Evolutionary conservation across 2,329 filamentous ascomycete species (phyloP).

Genomic region (Rhinocladiella similis): DNA sequence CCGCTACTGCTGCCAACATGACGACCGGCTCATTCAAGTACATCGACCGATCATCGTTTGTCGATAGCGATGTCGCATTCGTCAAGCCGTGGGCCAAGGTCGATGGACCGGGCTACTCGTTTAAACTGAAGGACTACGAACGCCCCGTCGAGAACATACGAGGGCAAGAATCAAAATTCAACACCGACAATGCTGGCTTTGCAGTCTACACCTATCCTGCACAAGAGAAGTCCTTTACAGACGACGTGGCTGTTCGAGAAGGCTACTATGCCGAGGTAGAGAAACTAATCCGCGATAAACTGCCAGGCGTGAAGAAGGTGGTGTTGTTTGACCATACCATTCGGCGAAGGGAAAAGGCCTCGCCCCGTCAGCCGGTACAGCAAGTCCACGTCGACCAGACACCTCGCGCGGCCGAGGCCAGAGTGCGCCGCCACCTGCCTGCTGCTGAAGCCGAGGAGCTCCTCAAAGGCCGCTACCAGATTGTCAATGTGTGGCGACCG

Average conservation of each 20-base stretch:
- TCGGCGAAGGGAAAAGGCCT: constrained; percentile 53
- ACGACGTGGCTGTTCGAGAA: constrained; percentile 55
- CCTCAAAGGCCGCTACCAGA: constrained; percentile 60
- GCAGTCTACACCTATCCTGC: constrained; percentile 55
- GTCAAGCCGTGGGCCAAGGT: constrained; percentile 66
- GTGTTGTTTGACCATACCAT: constrained; percentile 75
- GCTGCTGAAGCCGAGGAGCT: constrained; percentile 57
- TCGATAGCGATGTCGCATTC: constrained; percentile 35
- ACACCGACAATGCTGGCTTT: constrained; percentile 61
- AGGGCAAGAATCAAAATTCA: constrained; percentile 51
- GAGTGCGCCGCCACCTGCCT: constrained; percentile 63
- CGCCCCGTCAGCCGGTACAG: constrained; percentile 65
- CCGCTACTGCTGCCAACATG: constrained; percentile 43
- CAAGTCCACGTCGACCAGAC: constrained; percentile 74
- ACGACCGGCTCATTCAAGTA: constrained; percentile 61
- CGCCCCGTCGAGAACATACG: constrained; percentile 58
- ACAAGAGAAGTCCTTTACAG: constrained; percentile 55
- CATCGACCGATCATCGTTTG: constrained; percentile 57
- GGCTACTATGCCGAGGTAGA: constrained; percentile 66
- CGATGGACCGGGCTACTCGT: constrained; percentile 60
- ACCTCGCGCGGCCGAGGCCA: constrained; percentile 58
- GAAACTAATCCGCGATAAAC: constrained; percentile 53
- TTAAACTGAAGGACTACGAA: constrained; percentile 46
- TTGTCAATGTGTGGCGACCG: constrained; percentile 72
- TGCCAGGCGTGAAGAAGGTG: constrained; percentile 60